Percentiles rank a stretch among this genome's conserved stretches.
phyloP scores from a whole-genome alignment of 306 rosid genomes.

The Lablab purpureus region DNA sequence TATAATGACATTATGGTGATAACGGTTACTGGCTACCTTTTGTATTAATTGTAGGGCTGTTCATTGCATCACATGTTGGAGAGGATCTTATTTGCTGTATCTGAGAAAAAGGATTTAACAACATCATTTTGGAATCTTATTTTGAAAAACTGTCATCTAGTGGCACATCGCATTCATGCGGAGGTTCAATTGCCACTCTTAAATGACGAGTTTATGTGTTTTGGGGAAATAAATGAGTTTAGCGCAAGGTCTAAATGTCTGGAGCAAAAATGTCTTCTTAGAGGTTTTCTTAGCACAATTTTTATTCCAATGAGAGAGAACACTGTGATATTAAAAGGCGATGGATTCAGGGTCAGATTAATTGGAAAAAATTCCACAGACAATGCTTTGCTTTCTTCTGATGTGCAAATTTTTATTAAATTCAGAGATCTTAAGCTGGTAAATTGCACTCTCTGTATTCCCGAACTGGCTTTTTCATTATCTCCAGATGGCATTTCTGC shows the following conservation, averaged over 20 bases:
- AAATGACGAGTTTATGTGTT: conserved; percentile 54
- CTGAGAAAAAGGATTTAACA: conserved; percentile 56
- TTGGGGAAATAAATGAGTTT: conserved; percentile 64
- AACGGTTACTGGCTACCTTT: conserved; percentile 26
- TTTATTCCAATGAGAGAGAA: conserved; percentile 59
- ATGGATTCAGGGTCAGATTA: conserved; percentile 64
- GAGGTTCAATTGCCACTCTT: conserved; percentile 66
- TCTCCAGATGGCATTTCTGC: conserved; percentile 69
- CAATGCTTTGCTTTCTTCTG: conserved; percentile 54
- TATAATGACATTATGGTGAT: conserved; percentile 38
- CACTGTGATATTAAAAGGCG: conserved; percentile 55
- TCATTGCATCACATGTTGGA: conserved; percentile 75
- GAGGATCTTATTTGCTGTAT: conserved; percentile 55
- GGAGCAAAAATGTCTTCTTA: conserved; percentile 59
- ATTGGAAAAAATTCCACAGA: conserved; percentile 48
- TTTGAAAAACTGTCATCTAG: conserved; percentile 74
- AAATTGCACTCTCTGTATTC: conserved; percentile 64
- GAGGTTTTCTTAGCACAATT: conserved; percentile 60
- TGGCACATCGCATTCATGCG: conserved; percentile 47
- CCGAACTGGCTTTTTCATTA: conserved; percentile 60
- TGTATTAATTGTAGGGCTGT: conserved; percentile 74
- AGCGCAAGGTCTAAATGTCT: conserved; percentile 59
- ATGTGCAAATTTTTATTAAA: conserved; percentile 54
- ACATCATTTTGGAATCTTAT: conserved; percentile 61
- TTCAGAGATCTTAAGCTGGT: conserved; percentile 65